A percentile compares a stretch with the other conserved stretches of the same genome.
phyloP scores from a whole-genome alignment of 805 yeast species.

The Metschnikowia noctiluminum region DNA sequence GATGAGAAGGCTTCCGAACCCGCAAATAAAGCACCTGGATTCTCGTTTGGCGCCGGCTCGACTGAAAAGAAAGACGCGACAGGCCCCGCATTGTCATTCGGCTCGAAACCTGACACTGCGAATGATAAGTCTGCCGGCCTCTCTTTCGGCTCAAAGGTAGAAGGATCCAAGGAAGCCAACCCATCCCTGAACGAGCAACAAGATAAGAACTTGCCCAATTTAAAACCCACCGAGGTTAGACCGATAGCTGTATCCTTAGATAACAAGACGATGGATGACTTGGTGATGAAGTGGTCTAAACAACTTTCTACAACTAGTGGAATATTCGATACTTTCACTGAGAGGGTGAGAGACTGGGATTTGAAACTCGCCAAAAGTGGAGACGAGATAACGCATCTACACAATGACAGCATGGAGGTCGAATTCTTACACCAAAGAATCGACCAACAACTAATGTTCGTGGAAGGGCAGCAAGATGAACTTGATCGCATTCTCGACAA shows the following conservation, averaged over 20 bases:
- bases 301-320: constrained; percentile 72
- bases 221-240: constrained; percentile 53
- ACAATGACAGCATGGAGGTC: constrained; percentile 73
- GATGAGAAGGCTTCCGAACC: constrained; percentile 15
- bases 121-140: constrained; percentile 14
- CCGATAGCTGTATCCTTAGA: constrained; percentile 75
- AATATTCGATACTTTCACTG: constrained; percentile 72
- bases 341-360: constrained; percentile 83
- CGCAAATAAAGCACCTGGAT: constrained; percentile 10
- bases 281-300: constrained; percentile 89
- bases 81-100: constrained; percentile 18
- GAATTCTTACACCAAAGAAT: constrained; percentile 82
- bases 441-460: constrained; percentile 81
- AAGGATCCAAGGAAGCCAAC: constrained; percentile 5
- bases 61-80: constrained; percentile 18
- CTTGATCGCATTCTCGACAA: constrained; percentile 76
- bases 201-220: constrained; percentile 25
- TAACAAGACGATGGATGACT: constrained; percentile 89
- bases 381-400: constrained; percentile 73
- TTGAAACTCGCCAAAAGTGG: constrained; percentile 78
- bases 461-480: constrained; percentile 90
- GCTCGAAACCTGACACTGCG: constrained; percentile 18
- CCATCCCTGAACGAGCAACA: constrained; percentile 11
- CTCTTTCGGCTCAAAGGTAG: constrained; percentile 22
- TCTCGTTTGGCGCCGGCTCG: constrained; percentile 21